These are phyloP conservation scores for Syzygium jambos DNA, from an alignment of 345 rosid genomes.

Conservation along the genomic window DNA sequence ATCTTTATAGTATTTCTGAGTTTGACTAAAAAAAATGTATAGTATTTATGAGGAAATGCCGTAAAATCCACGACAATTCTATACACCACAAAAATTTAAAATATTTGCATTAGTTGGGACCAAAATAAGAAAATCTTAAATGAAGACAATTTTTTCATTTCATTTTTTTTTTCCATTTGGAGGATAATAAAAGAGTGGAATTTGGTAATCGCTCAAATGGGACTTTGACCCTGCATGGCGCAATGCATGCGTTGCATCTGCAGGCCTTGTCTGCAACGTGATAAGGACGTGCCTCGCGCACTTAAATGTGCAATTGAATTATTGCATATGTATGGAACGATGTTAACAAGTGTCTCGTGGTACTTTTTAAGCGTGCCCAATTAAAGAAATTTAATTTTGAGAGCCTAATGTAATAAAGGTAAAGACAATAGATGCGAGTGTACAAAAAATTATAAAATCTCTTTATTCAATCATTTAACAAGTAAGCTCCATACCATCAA, in stretches of 20 bases:
- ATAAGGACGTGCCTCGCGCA: neutral
- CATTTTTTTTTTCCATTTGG: neutral
- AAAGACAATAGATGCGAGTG: neutral
- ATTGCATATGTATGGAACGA: neutral
- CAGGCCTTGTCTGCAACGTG: neutral
- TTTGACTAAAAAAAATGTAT: too few species aligned
- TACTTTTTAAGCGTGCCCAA: neutral
- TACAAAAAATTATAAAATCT: neutral
- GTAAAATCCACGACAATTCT: neutral
- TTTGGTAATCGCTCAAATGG: too few species aligned
- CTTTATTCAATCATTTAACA: neutral
- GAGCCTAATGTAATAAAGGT: neutral
- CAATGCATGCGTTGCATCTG: neutral
- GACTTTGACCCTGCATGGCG: neutral
- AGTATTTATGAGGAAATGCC: too few species aligned
- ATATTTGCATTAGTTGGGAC: neutral
- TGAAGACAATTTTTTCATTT: neutral
- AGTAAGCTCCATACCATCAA: neutral
- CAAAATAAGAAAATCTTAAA: too few species aligned
- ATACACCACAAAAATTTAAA: neutral
- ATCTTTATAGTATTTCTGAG: neutral
- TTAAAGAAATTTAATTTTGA: neutral
- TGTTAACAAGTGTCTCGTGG: neutral
- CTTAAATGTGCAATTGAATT: neutral
- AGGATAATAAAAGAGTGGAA: neutral